Evolutionary conservation across 202 grass and related monocot species (phyloP), one percentile per base, ranked within the genome.

Genomic region (Miscanthus sacchariflorus): DNA sequence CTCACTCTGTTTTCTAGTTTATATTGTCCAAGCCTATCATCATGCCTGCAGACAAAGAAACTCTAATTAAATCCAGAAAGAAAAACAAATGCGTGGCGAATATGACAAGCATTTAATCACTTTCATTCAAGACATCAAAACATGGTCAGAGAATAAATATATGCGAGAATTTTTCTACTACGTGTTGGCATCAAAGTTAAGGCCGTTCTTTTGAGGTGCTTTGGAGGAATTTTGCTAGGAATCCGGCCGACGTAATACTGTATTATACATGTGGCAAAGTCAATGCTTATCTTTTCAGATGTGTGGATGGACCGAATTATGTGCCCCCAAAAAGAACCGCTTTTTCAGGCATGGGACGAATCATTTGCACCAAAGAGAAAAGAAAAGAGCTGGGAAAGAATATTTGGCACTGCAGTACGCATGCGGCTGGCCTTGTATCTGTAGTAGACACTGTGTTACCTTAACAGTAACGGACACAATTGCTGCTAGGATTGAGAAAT

Each of bases 271-370:
- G 27, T 54, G 24, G 54, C 35, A n/a, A 88, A 78, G 72, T 82
- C 90, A 78, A 77, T 88, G 82, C 74, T 71, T 48, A 72, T 81
- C 90, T 71, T 81, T 73, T 66, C 52, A 82, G 77, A 81, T 77
- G 71, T 54, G 77, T 81, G 70, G 0, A 3, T 54, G 15, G 50
- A 56, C 18, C 49, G 0, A 85, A 76, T 48, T 70, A 74, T 81
- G 68, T 40, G 61, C 81, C 5, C 81, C 5, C 4, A 0, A 70
- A 71, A 81, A 21, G 38, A 28, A 8, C 12, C 68, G 13, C 28
- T 88, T 80, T 52, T 82, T 66, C 65, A 74, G 66, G 66, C 72
- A 73, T 78, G 67, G 10, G 70, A 48, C 76, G 45, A 40, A 89
- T 89, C 25, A 68, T 89, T 83, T 78, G 14, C 66, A 0, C 24